Percentiles rank a stretch among this genome's conserved stretches.
Conservation (phyloP, 2,329 filamentous ascomycete genomes). For the Fusarium sp. region DNA sequence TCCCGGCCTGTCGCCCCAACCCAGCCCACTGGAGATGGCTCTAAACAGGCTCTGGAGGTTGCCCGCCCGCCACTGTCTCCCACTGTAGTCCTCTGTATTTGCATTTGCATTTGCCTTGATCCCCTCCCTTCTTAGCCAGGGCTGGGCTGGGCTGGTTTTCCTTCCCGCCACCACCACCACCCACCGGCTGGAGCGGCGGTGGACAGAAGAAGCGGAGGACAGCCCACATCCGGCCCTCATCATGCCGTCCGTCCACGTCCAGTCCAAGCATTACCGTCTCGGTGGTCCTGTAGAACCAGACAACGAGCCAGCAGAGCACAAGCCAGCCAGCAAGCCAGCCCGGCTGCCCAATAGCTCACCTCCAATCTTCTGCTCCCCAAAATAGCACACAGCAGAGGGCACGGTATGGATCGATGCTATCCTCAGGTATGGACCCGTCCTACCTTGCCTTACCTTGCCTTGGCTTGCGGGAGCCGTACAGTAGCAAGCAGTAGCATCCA, state of each 20-base stretch:
- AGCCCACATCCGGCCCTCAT: conserved; percentile 26
- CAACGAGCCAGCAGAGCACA: conserved; percentile 26
- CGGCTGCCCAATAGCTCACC: conserved; percentile 30
- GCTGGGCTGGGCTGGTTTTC: conserved; percentile 13
- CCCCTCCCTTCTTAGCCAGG: not conserved
- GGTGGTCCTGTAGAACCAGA: conserved; percentile 33
- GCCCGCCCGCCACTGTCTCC: conserved; percentile 10
- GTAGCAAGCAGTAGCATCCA: not conserved
- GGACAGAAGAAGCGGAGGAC: conserved; percentile 9
- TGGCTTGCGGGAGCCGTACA: conserved; percentile 22
- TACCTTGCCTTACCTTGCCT: conserved; percentile 5
- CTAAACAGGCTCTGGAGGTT: conserved; percentile 20
- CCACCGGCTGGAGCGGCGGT: conserved; percentile 20
- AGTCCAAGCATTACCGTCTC: conserved; percentile 29
- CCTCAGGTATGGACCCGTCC: conserved; percentile 35
- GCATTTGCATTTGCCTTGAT: not conserved
- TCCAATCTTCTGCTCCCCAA: conserved; percentile 28
- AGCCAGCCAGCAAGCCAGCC: conserved; percentile 25
- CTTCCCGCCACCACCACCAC: conserved; percentile 34
- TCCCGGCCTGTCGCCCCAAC: not conserved
- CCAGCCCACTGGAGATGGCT: conserved; percentile 9
- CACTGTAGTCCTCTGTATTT: conserved; percentile 23
- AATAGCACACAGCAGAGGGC: conserved; percentile 35
- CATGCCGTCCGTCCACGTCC: conserved; percentile 24
- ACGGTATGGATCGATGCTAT: conserved; percentile 40